These are phyloP conservation scores for Arxiozyma bovina DNA, from an alignment of 1,139 yeast species.

Conservation along the genomic window DNA sequence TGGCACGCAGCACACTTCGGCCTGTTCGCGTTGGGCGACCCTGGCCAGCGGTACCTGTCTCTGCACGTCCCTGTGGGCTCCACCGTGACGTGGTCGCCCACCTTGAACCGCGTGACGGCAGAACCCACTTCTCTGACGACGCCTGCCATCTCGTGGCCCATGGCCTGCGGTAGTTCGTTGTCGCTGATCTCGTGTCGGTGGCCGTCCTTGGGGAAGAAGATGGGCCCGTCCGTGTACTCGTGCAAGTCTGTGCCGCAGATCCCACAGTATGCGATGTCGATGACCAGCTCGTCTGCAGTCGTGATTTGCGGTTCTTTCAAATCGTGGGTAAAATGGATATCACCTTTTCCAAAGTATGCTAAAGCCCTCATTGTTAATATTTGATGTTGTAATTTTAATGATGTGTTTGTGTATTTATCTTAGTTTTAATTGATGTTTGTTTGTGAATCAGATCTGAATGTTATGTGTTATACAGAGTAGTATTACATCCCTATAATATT, in stretches of 20 bases:
- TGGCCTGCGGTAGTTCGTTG: slow-evolving; percentile 31
- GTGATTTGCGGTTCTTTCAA: slow-evolving; percentile 34
- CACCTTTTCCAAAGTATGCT: slow-evolving; percentile 37
- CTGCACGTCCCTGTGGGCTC: slow-evolving; percentile 50
- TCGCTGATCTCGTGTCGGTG: slow-evolving; percentile 32
- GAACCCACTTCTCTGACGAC: slow-evolving; percentile 36
- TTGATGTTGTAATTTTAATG: not conserved
- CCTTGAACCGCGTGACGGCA: slow-evolving; percentile 26
- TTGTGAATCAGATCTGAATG: no score
- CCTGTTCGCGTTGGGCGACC: slow-evolving; percentile 16
- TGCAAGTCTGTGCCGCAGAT: slow-evolving; percentile 48
- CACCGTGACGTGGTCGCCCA: slow-evolving; percentile 42
- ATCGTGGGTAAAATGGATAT: slow-evolving; percentile 33
- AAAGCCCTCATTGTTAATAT: slow-evolving; percentile 36
- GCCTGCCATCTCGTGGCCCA: slow-evolving; percentile 59
- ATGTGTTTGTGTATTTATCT: no score
- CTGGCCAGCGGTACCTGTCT: slow-evolving; percentile 33
- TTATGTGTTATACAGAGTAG: no score
- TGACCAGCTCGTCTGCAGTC: slow-evolving; percentile 36
- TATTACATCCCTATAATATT: no score
- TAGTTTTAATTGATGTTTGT: no score
- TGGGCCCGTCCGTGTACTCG: slow-evolving; percentile 41
- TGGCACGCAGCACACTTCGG: slow-evolving; percentile 39
- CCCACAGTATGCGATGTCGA: slow-evolving; percentile 42
- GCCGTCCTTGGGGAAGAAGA: slow-evolving; percentile 34